Conservation (phyloP, 2,329 filamentous ascomycete species). For the Epichloe sylvatica region DNA sequence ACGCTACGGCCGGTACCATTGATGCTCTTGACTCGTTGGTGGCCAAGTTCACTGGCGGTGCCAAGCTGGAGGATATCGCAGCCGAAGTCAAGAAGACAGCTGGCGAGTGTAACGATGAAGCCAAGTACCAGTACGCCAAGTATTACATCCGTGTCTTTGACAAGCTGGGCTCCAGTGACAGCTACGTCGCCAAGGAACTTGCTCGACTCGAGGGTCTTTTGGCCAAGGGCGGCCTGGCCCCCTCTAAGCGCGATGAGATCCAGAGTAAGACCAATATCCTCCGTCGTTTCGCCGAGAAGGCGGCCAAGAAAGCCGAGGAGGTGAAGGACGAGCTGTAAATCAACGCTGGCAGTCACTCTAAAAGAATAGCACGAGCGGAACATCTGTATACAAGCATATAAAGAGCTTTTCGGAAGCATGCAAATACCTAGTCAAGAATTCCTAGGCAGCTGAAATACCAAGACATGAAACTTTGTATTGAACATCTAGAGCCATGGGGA, state of each 20-base stretch:
- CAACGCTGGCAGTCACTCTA: not conserved
- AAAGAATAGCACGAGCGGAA: not conserved
- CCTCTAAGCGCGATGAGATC: slow-evolving; percentile 79
- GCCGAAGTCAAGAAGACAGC: slow-evolving; percentile 61
- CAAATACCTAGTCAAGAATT: not conserved
- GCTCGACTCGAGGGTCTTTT: slow-evolving; percentile 66
- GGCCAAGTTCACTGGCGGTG: slow-evolving; percentile 53
- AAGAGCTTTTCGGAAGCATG: not conserved
- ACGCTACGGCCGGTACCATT: slow-evolving; percentile 69
- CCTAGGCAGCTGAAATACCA: not conserved
- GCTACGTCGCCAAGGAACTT: slow-evolving; percentile 75
- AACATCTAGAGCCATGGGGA: not conserved
- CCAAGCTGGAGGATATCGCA: slow-evolving; percentile 47
- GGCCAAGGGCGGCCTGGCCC: slow-evolving; percentile 72
- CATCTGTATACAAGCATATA: not conserved
- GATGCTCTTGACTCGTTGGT: slow-evolving; percentile 64
- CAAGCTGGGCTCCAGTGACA: slow-evolving; percentile 66
- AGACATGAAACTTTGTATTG: too few relatives aligned
- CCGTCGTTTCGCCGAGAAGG: slow-evolving; percentile 55
- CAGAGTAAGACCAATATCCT: slow-evolving; percentile 79
- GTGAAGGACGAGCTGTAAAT: slow-evolving; percentile 38
- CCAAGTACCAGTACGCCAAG: slow-evolving; percentile 64
- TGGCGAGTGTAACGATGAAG: slow-evolving; percentile 45
- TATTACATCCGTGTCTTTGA: slow-evolving; percentile 90
- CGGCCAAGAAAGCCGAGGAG: slow-evolving; percentile 32